These are phyloP conservation scores for Lanmaoa rubissima DNA, from an alignment of 768 basidiomycete genomes.

Conservation along the genomic window DNA sequence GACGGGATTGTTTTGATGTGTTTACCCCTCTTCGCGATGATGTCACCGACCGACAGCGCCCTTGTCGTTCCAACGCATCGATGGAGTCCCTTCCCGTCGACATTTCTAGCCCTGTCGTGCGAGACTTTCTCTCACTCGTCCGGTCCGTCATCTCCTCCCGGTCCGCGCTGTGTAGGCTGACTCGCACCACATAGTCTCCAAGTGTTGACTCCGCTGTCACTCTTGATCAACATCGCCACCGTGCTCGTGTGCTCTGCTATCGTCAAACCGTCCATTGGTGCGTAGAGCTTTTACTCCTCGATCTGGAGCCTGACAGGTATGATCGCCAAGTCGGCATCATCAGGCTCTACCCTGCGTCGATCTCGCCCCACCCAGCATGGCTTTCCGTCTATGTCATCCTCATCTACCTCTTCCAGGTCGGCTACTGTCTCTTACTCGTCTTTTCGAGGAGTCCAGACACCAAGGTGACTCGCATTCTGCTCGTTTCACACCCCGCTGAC, in stretches of 20 bases:
- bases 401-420: slow-evolving; percentile 68
- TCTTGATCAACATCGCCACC: slow-evolving; percentile 76
- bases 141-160: slow-evolving; percentile 34
- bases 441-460: slow-evolving; percentile 73
- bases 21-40: slow-evolving; percentile 12
- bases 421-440: slow-evolving; percentile 80
- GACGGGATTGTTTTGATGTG: slow-evolving; percentile 2
- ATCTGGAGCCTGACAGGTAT: background rate
- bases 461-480: slow-evolving; percentile 45
- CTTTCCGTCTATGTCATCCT: slow-evolving; percentile 60
- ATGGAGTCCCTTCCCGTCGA: slow-evolving; percentile 64
- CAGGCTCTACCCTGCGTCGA: slow-evolving; percentile 57
- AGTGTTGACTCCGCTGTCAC: slow-evolving; percentile 80
- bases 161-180: background rate
- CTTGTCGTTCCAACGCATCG: background rate
- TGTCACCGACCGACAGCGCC: slow-evolving; percentile 1
- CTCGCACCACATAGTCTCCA: slow-evolving; percentile 52
- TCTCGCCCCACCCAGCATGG: slow-evolving; percentile 62
- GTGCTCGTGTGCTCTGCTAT: slow-evolving; percentile 67
- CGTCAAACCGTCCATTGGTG: slow-evolving; percentile 62
- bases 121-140: slow-evolving; percentile 64
- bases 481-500: background rate
- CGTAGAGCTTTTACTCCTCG: slow-evolving; percentile 1
- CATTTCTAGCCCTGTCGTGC: slow-evolving; percentile 56
- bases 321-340: slow-evolving; percentile 45